Percentiles rank a stretch among this genome's conserved stretches.
These are phyloP conservation scores for Suillus decipiens DNA, from an alignment of 768 basidiomycete genomes.

Conservation along the genomic window DNA sequence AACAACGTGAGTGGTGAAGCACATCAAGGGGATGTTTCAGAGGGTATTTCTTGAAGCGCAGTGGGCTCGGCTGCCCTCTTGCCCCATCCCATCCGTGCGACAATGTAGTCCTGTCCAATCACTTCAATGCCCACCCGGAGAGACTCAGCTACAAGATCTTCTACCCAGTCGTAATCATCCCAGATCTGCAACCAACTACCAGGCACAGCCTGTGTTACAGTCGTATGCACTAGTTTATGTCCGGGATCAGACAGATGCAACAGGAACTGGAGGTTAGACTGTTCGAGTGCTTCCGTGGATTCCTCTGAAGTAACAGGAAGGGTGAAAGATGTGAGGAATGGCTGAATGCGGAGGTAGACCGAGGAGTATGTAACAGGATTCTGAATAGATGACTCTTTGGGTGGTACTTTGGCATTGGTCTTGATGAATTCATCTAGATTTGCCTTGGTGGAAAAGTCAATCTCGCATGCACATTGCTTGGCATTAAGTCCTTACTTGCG, in stretches of 20 bases:
- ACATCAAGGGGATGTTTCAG: constrained; percentile 7
- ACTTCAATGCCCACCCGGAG: constrained; percentile 85
- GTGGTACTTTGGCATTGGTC: constrained; percentile 46
- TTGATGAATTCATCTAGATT: constrained; percentile 77
- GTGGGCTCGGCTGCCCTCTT: constrained; percentile 28
- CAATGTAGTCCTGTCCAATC: constrained; percentile 90
- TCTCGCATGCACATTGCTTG: background rate
- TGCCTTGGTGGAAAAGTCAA: constrained; percentile 48
- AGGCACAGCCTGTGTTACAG: constrained; percentile 83
- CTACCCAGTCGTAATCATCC: constrained; percentile 95
- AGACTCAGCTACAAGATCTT: constrained; percentile 88
- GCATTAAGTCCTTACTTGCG: constrained; percentile 55
- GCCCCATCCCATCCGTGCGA: constrained; percentile 82
- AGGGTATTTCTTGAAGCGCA: constrained; percentile 6
- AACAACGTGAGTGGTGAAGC: background rate
- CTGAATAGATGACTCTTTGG: constrained; percentile 35
- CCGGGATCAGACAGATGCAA: constrained; percentile 72
- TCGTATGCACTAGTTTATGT: constrained; percentile 75
- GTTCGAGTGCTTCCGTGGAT: constrained; percentile 19
- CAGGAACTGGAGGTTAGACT: constrained; percentile 60
- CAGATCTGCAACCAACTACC: constrained; percentile 85
- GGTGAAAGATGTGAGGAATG: constrained; percentile 64
- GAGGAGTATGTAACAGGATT: constrained; percentile 83
- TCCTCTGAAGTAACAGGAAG: constrained; percentile 37
- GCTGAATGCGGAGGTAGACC: constrained; percentile 92